Conservation (phyloP, 1,284 basidiomycete genomes). For the Tilletia indica region DNA sequence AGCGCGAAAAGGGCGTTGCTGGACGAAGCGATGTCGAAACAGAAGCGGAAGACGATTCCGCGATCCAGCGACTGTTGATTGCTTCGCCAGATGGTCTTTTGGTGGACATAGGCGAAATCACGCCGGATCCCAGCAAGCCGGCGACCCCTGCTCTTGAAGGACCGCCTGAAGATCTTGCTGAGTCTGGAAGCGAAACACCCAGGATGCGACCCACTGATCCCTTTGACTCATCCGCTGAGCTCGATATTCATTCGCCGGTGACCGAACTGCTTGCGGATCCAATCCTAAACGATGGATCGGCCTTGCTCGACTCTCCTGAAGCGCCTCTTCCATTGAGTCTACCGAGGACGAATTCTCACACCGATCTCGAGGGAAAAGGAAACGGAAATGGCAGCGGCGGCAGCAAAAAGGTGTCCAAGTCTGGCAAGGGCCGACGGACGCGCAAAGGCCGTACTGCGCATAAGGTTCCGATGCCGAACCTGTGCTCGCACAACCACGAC, state of each 20-base stretch:
- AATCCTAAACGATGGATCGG: conserved; percentile 1
- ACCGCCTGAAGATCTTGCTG: background rate
- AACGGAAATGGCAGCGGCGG: conserved; percentile 24
- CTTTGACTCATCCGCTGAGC: background rate
- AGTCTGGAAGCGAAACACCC: background rate
- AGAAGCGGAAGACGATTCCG: conserved; percentile 10
- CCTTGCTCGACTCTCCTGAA: conserved; percentile 3
- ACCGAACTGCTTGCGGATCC: background rate
- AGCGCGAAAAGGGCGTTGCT: conserved; percentile 26
- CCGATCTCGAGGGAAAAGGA: conserved; percentile 14
- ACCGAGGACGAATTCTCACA: background rate
- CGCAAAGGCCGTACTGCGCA: conserved; percentile 22
- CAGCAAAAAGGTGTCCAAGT: conserved; percentile 27
- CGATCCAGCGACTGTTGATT: background rate
- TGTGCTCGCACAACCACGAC: conserved; percentile 55
- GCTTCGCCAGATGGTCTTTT: background rate
- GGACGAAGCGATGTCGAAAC: conserved; percentile 26
- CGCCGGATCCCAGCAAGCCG: conserved; percentile 1
- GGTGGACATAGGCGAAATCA: background rate
- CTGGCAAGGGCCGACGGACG: conserved; percentile 16
- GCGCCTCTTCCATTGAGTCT: background rate
- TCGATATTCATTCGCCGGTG: background rate
- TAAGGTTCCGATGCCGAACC: conserved; percentile 40
- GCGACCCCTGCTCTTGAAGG: background rate
- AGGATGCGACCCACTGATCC: background rate